Conservation (phyloP, 1,284 basidiomycete genomes). For the Microbotryomycetes sp. region DNA sequence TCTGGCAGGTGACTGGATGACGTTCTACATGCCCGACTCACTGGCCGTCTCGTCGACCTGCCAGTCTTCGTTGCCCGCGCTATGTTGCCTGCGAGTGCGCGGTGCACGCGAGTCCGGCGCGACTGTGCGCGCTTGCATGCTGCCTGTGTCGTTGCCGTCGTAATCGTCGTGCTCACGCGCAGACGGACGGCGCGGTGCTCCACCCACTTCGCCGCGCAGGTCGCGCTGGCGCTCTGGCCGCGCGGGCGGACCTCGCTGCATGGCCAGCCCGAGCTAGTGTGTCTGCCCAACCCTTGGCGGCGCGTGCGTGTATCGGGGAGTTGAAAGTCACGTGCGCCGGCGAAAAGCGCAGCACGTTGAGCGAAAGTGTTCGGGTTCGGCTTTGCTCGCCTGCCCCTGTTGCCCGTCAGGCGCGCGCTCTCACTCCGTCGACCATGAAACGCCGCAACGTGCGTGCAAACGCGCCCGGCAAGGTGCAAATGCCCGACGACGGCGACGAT, state of each 20-base stretch:
- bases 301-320: neutral
- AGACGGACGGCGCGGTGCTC: neutral
- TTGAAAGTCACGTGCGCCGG: neutral
- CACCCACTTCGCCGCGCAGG: neutral
- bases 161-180: too few species aligned
- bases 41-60: conserved; percentile 29
- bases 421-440: too few species aligned
- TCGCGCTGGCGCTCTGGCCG: neutral
- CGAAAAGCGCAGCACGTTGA: neutral
- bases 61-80: conserved; percentile 10
- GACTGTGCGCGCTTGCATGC: too few species aligned
- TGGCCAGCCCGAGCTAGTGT: neutral
- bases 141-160: too few species aligned
- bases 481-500: neutral
- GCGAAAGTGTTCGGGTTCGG: too few species aligned
- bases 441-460: neutral
- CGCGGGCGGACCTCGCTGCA: neutral
- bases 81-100: too few species aligned
- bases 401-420: too few species aligned
- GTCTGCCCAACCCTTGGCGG: too few species aligned
- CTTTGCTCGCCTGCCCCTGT: too few species aligned
- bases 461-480: neutral
- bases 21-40: too few species aligned
- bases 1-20: too few species aligned
- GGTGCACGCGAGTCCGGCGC: too few species aligned